Percentiles rank a stretch among this genome's conserved stretches.
Evolutionary conservation across 1,284 basidiomycete genomes (phyloP).

Genomic region (Ceratobasidium sp.): DNA sequence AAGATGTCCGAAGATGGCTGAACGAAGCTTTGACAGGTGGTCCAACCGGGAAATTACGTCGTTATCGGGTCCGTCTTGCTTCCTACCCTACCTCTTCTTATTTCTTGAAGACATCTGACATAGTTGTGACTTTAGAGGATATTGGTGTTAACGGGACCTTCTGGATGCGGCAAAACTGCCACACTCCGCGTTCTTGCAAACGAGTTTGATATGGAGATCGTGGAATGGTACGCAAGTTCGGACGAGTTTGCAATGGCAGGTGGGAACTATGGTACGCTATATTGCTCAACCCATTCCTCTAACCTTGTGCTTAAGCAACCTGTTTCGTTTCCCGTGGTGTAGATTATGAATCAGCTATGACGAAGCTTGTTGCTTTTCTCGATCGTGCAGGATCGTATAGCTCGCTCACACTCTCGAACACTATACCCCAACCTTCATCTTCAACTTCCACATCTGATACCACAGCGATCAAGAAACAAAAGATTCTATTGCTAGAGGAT

Average conservation of each 20-base stretch:
- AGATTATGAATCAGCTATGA: conserved; percentile 73
- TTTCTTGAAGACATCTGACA: neutral
- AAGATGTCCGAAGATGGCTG: conserved; percentile 89
- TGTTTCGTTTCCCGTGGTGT: neutral
- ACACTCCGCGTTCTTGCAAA: conserved; percentile 81
- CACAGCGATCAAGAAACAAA: conserved; percentile 57
- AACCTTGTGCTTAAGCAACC: too few species aligned
- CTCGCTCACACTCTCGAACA: conserved; percentile 63
- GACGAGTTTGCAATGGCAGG: conserved; percentile 60
- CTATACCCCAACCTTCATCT: conserved; percentile 45
- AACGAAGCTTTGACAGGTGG: conserved; percentile 83
- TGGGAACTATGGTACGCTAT: conserved; percentile 54
- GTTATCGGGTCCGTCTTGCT: conserved; percentile 77
- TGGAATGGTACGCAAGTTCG: conserved; percentile 86
- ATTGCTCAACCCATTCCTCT: too few species aligned
- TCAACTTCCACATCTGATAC: conserved; percentile 51
- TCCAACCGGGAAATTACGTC: conserved; percentile 73
- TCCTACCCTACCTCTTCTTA: neutral
- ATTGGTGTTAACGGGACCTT: conserved; percentile 88
- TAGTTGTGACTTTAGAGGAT: conserved; percentile 72
- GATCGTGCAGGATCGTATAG: conserved; percentile 77
- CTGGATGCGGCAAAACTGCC: conserved; percentile 92
- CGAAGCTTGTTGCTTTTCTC: conserved; percentile 86
- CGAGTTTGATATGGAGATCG: conserved; percentile 83
- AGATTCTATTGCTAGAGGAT: conserved; percentile 88